Percentiles rank a stretch among this genome's conserved stretches.
These are phyloP conservation scores for Quercus berberidifolia DNA, from an alignment of 306 rosid genomes.

Conservation along the genomic window DNA sequence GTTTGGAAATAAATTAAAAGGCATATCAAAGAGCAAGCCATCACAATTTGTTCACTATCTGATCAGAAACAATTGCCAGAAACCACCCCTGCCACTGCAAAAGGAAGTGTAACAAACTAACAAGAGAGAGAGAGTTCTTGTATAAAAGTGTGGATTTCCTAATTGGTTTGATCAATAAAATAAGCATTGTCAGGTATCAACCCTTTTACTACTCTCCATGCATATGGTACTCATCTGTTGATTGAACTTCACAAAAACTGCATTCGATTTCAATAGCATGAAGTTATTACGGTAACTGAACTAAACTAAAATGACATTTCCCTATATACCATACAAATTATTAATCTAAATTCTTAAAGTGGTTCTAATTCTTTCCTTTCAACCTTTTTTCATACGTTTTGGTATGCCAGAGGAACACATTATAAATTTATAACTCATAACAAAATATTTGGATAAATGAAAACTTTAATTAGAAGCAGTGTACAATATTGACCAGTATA, in stretches of 20 bases:
- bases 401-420: neutral
- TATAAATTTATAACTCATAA: neutral
- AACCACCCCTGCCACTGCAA: neutral
- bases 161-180: neutral
- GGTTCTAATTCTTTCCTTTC: too few relatives aligned
- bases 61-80: neutral
- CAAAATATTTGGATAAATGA: neutral
- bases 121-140: neutral
- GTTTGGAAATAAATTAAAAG: conserved; percentile 7
- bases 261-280: neutral
- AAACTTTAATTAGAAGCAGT: neutral
- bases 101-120: neutral
- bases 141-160: neutral
- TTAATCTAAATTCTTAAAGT: neutral
- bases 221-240: neutral
- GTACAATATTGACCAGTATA: neutral
- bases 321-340: too few relatives aligned
- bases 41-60: neutral
- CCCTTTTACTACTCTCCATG: conserved; percentile 1
- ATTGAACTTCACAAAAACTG: conserved; percentile 2
- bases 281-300: neutral
- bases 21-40: conserved; percentile 8
- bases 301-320: neutral
- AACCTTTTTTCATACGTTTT: too few relatives aligned
- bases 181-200: neutral